Base-by-base conservation (phyloP, 768 basidiomycete genomes). In the Collybia nuda region DNA sequence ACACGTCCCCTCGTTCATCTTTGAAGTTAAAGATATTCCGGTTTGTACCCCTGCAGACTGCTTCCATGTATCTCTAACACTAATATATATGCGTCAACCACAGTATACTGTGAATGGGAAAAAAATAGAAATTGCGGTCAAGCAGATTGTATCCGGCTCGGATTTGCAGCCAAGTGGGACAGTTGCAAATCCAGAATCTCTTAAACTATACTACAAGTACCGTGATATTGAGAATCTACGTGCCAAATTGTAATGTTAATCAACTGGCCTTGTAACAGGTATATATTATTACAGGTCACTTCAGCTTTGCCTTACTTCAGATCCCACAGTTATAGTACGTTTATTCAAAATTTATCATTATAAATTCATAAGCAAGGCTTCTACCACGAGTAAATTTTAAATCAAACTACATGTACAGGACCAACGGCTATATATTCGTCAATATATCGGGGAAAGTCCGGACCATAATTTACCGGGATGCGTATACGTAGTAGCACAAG, bases 71-170 rank as follows among this genome's bases (percentile, higher is more conserved):
- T 14, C 14, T 32, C 32, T 9, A 19, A 4, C 17, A 41, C 40
- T 41, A 15, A 24, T 41, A 21, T 41, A 44, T 24, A 26, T 3
- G 36, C 35, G 44, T 26, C 21, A 44, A 23, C 38, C 38, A 38
- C 49, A 88, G 88, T 87, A 88, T 55, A 89, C 86, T 0, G 81
- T 87, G 7, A 88, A 88, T 43, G 81, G 81, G 8, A 90, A 88
- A 73, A 88, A 88, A 61, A 86, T 88, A 38, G 88, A 88, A 66
- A 87, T 89, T 23, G 86, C 84, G 2, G 83, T 88, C 44, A 89
- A 88, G 64, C 85, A 88, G 58, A 85, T 89, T 49, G 75, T 88
- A 37, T 88, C 85, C n/a, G 86, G 86, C 1, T 70, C 73, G 9
- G 72, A 79, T 50, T 54, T 87, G 38, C 74, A 80, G 56, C 85